Evolutionary conservation across 2,329 filamentous ascomycete species (phyloP).

Genomic region (Calonectria henricotiae): DNA sequence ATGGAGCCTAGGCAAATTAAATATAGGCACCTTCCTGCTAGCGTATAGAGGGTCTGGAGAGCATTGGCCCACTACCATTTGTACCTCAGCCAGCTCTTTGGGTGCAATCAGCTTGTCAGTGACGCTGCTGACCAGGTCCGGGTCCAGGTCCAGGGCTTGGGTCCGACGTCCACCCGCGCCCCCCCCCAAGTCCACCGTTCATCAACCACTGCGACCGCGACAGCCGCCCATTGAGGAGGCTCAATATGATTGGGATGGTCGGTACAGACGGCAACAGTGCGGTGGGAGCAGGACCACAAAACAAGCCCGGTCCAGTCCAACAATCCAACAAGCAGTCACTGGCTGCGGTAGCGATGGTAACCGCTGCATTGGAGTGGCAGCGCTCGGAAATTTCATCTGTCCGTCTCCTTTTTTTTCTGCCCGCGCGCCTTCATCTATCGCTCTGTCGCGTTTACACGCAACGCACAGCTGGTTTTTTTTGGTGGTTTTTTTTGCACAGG

Average conservation of each 20-base stretch:
- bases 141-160: constrained; percentile 26
- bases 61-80: constrained; percentile 28
- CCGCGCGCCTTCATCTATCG: not conserved
- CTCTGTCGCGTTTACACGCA: not conserved
- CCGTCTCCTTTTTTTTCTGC: not conserved
- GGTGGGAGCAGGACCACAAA: constrained; percentile 33
- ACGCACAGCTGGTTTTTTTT: not conserved
- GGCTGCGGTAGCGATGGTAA: constrained; percentile 20
- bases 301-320: constrained; percentile 33
- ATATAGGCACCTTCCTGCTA: constrained; percentile 43
- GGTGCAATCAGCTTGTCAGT: constrained; percentile 16
- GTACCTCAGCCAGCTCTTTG: constrained; percentile 2
- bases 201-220: constrained; percentile 40
- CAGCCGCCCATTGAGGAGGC: constrained; percentile 37
- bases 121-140: constrained; percentile 35
- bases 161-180: not conserved
- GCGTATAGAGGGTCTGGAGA: constrained; percentile 26
- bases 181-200: constrained; percentile 6
- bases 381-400: constrained; percentile 34
- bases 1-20: constrained; percentile 50
- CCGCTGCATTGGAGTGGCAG: constrained; percentile 23
- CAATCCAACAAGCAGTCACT: constrained; percentile 26
- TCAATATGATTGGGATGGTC: constrained; percentile 44
- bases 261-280: constrained; percentile 45
- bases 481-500: too few species aligned